These are phyloP conservation scores for Mycena vitilis DNA, from an alignment of 768 basidiomycete genomes.

Conservation along the genomic window DNA sequence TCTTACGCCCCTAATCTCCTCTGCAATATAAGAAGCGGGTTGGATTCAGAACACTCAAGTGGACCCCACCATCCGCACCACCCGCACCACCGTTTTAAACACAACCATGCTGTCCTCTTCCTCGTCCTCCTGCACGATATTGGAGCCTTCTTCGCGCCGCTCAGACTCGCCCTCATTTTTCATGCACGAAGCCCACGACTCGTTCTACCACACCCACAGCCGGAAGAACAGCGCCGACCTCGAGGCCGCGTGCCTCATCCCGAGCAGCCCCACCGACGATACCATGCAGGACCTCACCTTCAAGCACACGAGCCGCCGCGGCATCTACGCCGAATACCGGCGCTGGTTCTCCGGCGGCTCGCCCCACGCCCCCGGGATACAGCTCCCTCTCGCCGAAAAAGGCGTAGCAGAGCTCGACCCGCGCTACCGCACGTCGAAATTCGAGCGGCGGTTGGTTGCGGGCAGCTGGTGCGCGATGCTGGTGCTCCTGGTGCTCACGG, in stretches of 20 bases:
- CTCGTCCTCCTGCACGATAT: slow-evolving; percentile 2
- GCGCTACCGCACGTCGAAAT: background rate
- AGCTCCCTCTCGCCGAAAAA: slow-evolving; percentile 2
- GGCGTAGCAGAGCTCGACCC: background rate
- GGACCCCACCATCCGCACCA: background rate
- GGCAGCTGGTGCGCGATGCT: slow-evolving; percentile 34
- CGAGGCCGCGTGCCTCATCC: slow-evolving; percentile 26
- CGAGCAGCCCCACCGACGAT: slow-evolving; percentile 7
- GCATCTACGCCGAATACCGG: slow-evolving; percentile 23
- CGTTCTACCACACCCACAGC: slow-evolving; percentile 21
- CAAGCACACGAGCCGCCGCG: slow-evolving; percentile 7
- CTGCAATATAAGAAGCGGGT: background rate
- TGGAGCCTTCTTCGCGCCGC: slow-evolving; percentile 9
- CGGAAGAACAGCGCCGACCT: slow-evolving; percentile 25
- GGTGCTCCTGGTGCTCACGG: slow-evolving; percentile 26
- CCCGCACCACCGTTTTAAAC: too few relatives aligned
- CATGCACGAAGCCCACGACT: slow-evolving; percentile 20
- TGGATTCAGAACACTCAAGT: background rate
- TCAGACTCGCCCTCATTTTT: slow-evolving; percentile 11
- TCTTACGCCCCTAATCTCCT: slow-evolving; percentile 14
- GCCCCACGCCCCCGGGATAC: background rate
- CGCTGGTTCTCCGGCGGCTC: slow-evolving; percentile 17
- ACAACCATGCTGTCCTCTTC: background rate
- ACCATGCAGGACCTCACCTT: slow-evolving; percentile 17
- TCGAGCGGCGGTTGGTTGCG: slow-evolving; percentile 26